Base-by-base conservation (phyloP, 2,329 filamentous ascomycete genomes). In the Eutypa lata region DNA sequence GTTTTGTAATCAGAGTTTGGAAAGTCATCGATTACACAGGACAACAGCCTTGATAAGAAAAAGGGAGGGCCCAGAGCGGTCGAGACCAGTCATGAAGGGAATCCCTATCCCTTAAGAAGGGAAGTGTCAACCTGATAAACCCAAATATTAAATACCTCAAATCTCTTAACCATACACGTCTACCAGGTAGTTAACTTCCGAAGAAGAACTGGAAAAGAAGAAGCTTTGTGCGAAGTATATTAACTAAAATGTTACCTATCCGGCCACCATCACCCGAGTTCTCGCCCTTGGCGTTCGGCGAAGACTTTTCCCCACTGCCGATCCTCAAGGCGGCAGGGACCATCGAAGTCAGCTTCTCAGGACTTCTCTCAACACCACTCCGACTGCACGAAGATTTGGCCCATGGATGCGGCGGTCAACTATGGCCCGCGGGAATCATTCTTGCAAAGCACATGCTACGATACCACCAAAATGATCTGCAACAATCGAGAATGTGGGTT, bases 351-450 rank as follows among this genome's bases (percentile, higher is more conserved):
- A 76, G 81, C 63, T 94, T 97, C 65, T 87, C 89, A 57, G 88
- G 89, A 38, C 80, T 94, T 49, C 78, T 97, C 33, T 71, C 77
- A 19, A 75, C 81, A 47, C 86, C 89, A 11, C 79, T 97, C 56
- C 78, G 82, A 55, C 82, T 97, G 16, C 88, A 90, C 64, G 91
- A 97, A 70, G 92, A 97, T 71, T 80, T 96, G 47, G 84, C 83
- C 53, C 84, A 89, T 57, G 94, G 94, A 55, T 97, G 94, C 70
- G 94, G 94, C 47, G 94, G 94, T 2, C 90, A 95, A 72, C 80
- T 95, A 11, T 97, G 94, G 94, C 93, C 92, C 3, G 93, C 93
- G 1, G 94, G 94, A 11, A 89, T 96, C 84, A 83, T 94, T 16
- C 77, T 99, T 50, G 83, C 89, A 19, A 90, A 88, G 71, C 95